Evolutionary conservation across 192 early-diverging fungal species (phyloP).

Genomic region (Coemansia sp.): DNA sequence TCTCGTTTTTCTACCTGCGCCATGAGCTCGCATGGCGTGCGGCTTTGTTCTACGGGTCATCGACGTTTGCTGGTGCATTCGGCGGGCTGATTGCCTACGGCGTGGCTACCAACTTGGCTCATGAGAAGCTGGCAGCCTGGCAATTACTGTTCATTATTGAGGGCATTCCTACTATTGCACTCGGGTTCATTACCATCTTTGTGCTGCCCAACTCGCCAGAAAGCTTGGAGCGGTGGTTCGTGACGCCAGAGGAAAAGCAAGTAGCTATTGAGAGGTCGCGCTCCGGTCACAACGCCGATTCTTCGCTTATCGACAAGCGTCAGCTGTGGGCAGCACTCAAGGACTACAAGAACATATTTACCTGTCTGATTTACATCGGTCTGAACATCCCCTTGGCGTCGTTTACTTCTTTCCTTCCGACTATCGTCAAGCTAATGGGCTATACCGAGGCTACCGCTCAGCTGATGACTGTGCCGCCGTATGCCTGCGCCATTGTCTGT

Average conservation of each 20-base stretch:
- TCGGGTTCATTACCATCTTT: conserved; percentile 62
- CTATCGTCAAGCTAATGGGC: conserved; percentile 71
- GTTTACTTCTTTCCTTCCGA: conserved; percentile 71
- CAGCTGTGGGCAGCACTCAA: conserved; percentile 56
- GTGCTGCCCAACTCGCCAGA: conserved; percentile 63
- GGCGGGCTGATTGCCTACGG: conserved; percentile 77
- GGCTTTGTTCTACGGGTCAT: conserved; percentile 68
- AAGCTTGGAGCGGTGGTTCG: conserved; percentile 50
- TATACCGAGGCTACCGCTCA: conserved; percentile 59
- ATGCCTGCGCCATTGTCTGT: conserved; percentile 50
- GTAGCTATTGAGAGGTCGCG: conserved; percentile 60
- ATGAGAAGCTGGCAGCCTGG: conserved; percentile 65
- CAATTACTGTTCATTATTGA: conserved; percentile 76
- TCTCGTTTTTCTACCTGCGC: conserved; percentile 75
- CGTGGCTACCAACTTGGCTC: conserved; percentile 60
- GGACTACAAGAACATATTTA: conserved; percentile 61
- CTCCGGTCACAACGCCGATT: conserved; percentile 48
- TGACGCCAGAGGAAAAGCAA: conserved; percentile 58
- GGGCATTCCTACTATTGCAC: conserved; percentile 63
- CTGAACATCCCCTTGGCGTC: conserved; percentile 67
- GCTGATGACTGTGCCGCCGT: conserved; percentile 60
- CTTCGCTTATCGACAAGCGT: conserved; percentile 33
- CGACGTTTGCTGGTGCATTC: conserved; percentile 76
- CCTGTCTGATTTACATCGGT: conserved; percentile 67
- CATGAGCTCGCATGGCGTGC: conserved; percentile 69